Conservation (phyloP, 2,329 filamentous ascomycete species). For the Trichoderma aggressivum region DNA sequence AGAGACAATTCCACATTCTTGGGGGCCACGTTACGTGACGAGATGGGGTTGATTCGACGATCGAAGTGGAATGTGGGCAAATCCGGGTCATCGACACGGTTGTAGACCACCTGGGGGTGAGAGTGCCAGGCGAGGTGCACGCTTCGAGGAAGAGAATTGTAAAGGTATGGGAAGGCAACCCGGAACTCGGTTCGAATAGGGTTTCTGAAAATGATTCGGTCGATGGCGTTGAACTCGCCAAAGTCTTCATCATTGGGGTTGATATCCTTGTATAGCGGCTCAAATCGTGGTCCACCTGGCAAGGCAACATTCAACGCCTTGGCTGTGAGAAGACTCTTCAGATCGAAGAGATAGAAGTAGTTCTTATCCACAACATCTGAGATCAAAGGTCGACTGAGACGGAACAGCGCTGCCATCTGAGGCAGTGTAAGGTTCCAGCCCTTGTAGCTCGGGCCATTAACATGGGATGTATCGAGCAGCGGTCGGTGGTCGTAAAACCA, state of each 20-base stretch:
- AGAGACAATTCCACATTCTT: constrained; percentile 91
- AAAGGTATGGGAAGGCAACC: constrained; percentile 90
- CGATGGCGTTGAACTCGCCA: constrained; percentile 98
- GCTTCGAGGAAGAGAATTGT: constrained; percentile 93
- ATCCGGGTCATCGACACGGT: constrained; percentile 79
- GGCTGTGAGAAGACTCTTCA: constrained; percentile 90
- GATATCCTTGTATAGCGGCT: constrained; percentile 96
- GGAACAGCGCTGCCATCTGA: constrained; percentile 94
- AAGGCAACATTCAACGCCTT: constrained; percentile 97
- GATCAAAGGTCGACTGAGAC: constrained; percentile 83
- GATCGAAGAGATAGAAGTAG: constrained; percentile 96
- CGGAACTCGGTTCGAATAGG: constrained; percentile 94
- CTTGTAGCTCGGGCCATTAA: constrained; percentile 96
- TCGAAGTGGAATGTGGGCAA: constrained; percentile 97
- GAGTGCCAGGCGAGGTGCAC: constrained; percentile 94
- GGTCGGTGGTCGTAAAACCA: constrained; percentile 98
- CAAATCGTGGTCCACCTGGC: constrained; percentile 94
- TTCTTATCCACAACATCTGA: constrained; percentile 94
- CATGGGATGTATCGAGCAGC: constrained; percentile 83
- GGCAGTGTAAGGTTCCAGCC: constrained; percentile 88
- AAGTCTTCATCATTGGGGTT: constrained; percentile 99
- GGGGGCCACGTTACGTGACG: constrained; percentile 85
- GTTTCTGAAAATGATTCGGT: constrained; percentile 96
- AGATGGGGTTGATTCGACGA: constrained; percentile 96
- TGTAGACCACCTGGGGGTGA: constrained; percentile 87